Percentiles rank a stretch among this genome's conserved stretches.
These are phyloP conservation scores for Tarenaya hassleriana DNA, from an alignment of 345 rosid species.

Conservation along the genomic window DNA sequence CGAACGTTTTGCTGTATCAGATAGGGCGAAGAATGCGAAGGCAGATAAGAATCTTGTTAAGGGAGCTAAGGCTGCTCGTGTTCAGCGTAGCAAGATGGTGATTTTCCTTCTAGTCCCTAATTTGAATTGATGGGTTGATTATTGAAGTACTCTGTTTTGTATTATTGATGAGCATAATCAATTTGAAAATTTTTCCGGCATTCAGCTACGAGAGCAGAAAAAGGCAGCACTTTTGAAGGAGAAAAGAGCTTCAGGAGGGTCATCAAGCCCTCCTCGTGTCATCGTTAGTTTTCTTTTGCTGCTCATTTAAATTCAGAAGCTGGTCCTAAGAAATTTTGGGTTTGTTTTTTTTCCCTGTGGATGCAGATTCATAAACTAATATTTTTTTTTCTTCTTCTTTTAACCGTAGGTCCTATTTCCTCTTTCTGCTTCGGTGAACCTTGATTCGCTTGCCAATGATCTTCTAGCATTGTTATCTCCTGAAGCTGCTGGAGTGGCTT, in stretches of 20 bases:
- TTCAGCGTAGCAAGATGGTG: constrained; percentile 83
- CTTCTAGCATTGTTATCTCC: constrained; percentile 40
- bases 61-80: constrained; percentile 63
- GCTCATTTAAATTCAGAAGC: background rate
- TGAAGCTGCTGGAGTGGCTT: constrained; percentile 31
- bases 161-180: constrained; percentile 2
- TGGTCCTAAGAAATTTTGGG: background rate
- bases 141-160: background rate
- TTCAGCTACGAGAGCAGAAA: constrained; percentile 76
- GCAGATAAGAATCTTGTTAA: constrained; percentile 49
- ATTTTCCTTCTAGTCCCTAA: background rate
- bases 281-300: constrained; percentile 45
- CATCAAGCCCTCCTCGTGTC: constrained; percentile 60
- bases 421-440: constrained; percentile 54
- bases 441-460: constrained; percentile 57
- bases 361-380: background rate
- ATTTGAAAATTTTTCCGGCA: background rate
- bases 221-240: constrained; percentile 65
- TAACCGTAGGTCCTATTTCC: constrained; percentile 68
- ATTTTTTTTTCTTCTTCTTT: background rate
- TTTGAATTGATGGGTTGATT: background rate
- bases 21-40: constrained; percentile 54
- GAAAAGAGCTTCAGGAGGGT: constrained; percentile 63
- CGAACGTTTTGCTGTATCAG: constrained; percentile 29
- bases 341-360: background rate